Evolutionary conservation across 257 asterid species (phyloP), one percentile per base, ranked within the genome.

Genomic region (Nicotiana tabacum): DNA sequence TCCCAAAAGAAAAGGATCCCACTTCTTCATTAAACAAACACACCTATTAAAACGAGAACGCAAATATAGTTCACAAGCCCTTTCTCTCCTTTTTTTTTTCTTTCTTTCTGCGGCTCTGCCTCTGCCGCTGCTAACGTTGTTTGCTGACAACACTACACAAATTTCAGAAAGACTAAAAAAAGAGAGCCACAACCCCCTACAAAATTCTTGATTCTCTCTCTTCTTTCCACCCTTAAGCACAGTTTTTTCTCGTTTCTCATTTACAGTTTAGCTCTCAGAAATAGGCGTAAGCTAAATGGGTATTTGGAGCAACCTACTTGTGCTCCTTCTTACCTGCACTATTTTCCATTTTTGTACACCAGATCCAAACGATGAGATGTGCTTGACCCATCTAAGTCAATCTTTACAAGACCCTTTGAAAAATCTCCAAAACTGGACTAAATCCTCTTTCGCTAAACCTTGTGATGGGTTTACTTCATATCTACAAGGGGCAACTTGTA

Each of bases 401-500:
- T 92, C 99, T 1, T 65, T 94, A 17, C 77, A 86, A 68, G 97
- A 96, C 89, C 98, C 98, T 5, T 29, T 85, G 24, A 87, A 86
- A 9, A 92, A 86, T 68, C 85, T 95, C 5, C 92, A 91, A 70
- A 94, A 95, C 91, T 95, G 99, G 99, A 95, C 96, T 0, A 90
- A 84, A 58, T 13, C 81, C 21, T 84, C 86, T 33, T 94, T 94
- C 85, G 83, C 94, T 27, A 90, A 83, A 83, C 99, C 98, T 11
- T 96, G 99, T 68, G 87, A 86, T 32, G 98, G 97, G 12, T 92
- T 90, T 84, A 90, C 89, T 82, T 92, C 98, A 56, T 90, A 78
- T 80, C 94, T 96, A 77, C 90, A 88, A 21, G 98, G 99, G 74
- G 98, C 98, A 74, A 94, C 96, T 86, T 96, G 99, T 92, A 94